Evolutionary conservation across 129 eudicot species (phyloP), one percentile per base, ranked within the genome.

Genomic region (Saposhnikovia divaricata): DNA sequence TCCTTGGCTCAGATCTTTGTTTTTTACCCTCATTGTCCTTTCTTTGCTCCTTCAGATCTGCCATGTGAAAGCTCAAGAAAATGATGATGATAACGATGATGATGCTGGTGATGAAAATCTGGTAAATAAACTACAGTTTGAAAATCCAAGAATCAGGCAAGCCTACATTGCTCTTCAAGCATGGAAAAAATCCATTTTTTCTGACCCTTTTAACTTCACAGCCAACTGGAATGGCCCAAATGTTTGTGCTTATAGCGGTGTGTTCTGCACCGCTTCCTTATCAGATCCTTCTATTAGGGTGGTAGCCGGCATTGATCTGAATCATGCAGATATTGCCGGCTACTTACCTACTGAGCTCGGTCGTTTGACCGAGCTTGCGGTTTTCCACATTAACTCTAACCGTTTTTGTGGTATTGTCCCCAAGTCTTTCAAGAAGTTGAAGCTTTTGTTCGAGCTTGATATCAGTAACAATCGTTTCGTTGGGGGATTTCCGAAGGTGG

Each of bases 121-220:
- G 11, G 48, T 75, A 6, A 75, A 5, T 27, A 75, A 46, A 4
- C 78, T 75, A 0, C 40, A 75, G 78, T 75, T 75, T 46, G 78
- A 89, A 44, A 95, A 92, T 74, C 80, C 82, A 0, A 84, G 85
- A 27, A 87, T 92, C 55, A 85, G 88, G 9, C 79, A 68, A 70
- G 97, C 97, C 73, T 95, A 92, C 94, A 85, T 90, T 84, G 99
- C 97, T 6, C 85, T 95, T 9, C 99, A 95, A 81, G 90, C 99
- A 40, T 92, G 97, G 97, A 95, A 92, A 79, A 5, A 59, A 1
- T 37, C 78, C 19, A 75, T 75, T 5, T 46, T 46, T 27, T 75
- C 78, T 27, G 78, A 75, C 79, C 99, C 99, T 0, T 83, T 79
- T 27, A 90, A 90, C 84, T 89, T 92, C 78, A 95, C 99, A 10